Percentiles rank a stretch among this genome's conserved stretches.
These are phyloP conservation scores for Coffea canephora DNA, from an alignment of 257 asterid genomes.

Conservation along the genomic window DNA sequence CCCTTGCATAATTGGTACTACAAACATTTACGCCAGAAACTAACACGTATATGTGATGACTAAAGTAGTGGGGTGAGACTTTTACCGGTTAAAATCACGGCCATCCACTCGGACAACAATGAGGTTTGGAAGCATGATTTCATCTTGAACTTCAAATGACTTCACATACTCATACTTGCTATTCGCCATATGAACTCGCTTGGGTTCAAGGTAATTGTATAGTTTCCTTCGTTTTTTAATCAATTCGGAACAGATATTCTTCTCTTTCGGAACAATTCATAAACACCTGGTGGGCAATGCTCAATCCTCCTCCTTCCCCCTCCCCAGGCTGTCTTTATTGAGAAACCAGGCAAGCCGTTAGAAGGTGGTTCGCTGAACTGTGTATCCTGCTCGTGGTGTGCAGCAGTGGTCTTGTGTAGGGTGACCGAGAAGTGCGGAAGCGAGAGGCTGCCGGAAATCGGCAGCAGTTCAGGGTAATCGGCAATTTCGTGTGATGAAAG, in stretches of 20 bases:
- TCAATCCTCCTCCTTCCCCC: no score
- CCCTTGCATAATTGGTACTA: not conserved
- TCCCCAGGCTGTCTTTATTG: no score
- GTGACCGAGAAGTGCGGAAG: not conserved
- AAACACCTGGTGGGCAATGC: not conserved
- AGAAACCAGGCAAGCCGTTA: no score
- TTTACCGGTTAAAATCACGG: constrained; percentile 52
- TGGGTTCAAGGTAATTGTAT: not conserved
- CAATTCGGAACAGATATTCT: not conserved
- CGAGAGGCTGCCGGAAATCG: not conserved
- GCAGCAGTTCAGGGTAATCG: not conserved
- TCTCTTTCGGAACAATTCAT: not conserved
- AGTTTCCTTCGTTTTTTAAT: not conserved
- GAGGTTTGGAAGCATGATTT: constrained; percentile 59
- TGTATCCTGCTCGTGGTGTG: no score
- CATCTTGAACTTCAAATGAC: constrained; percentile 63
- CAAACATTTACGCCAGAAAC: not conserved
- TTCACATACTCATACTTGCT: constrained; percentile 86
- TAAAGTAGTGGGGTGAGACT: not conserved
- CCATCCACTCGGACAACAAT: constrained; percentile 57
- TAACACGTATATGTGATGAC: not conserved
- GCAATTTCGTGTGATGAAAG: not conserved
- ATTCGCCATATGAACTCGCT: constrained; percentile 50
- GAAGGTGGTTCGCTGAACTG: no score
- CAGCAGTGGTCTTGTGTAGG: not conserved